These are phyloP conservation scores for Lunularia cruciata DNA, from an alignment of 225 moss, liverwort and hornwort species.

Conservation along the genomic window DNA sequence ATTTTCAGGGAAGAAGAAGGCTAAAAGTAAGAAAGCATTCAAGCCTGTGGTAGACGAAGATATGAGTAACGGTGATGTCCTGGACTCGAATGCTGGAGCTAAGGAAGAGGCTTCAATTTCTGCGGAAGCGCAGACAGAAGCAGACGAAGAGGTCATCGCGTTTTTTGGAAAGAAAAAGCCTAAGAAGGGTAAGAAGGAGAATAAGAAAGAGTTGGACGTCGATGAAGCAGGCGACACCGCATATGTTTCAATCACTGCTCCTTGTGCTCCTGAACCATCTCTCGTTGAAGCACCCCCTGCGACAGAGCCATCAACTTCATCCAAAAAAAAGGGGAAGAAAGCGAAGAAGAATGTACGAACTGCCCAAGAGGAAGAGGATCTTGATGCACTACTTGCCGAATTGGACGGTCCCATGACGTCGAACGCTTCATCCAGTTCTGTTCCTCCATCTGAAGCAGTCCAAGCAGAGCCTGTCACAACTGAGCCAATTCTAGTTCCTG, in stretches of 20 bases:
- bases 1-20: slow-evolving; percentile 59
- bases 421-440: slow-evolving; percentile 9
- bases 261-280: slow-evolving; percentile 29
- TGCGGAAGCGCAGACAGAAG: slow-evolving; percentile 20
- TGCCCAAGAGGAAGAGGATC: slow-evolving; percentile 84
- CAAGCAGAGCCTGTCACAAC: slow-evolving; percentile 28
- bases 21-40: slow-evolving; percentile 48
- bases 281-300: background rate
- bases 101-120: slow-evolving; percentile 12
- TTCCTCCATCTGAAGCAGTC: slow-evolving; percentile 13
- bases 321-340: slow-evolving; percentile 86
- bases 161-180: slow-evolving; percentile 93
- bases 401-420: slow-evolving; percentile 67
- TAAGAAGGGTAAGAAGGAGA: slow-evolving; percentile 85
- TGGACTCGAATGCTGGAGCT: slow-evolving; percentile 33
- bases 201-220: slow-evolving; percentile 41
- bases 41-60: slow-evolving; percentile 44
- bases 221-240: slow-evolving; percentile 21
- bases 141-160: slow-evolving; percentile 32
- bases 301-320: slow-evolving; percentile 31
- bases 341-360: slow-evolving; percentile 74
- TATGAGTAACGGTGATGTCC: slow-evolving; percentile 40
- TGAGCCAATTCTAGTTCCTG: slow-evolving; percentile 23
- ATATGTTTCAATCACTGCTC: slow-evolving; percentile 18
- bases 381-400: slow-evolving; percentile 94